Evolutionary conservation across 139 green algal species (phyloP).

Genomic region (Zygnema circumcarinatum): DNA sequence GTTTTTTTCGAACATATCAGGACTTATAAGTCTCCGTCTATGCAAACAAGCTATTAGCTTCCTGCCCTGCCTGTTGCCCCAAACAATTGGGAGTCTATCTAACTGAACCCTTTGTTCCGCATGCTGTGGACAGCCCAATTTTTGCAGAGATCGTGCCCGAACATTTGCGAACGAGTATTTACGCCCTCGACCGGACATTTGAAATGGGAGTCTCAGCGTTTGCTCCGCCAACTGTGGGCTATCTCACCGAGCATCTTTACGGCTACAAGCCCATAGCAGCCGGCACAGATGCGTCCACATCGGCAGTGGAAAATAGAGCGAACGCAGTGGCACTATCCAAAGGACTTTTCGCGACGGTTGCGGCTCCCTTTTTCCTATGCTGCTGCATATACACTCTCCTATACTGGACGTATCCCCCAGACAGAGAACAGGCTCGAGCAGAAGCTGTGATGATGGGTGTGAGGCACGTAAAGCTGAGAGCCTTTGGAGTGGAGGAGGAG

Average conservation of each 20-base stretch:
- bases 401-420: slow-evolving; percentile 47
- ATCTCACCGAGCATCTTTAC: slow-evolving; percentile 35
- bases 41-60: no score
- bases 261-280: slow-evolving; percentile 15
- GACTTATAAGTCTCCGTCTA: no score
- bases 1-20: no score
- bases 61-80: no score
- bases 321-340: slow-evolving; percentile 40
- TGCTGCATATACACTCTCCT: slow-evolving; percentile 50
- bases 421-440: slow-evolving; percentile 30
- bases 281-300: not conserved
- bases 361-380: slow-evolving; percentile 47
- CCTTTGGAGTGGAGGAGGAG: not conserved
- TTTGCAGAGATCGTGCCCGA: slow-evolving; percentile 86
- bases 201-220: slow-evolving; percentile 58
- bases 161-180: slow-evolving; percentile 74
- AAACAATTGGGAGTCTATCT: no score
- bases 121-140: slow-evolving; percentile 77
- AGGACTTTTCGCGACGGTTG: slow-evolving; percentile 29
- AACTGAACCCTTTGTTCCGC: no score
- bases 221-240: slow-evolving; percentile 45
- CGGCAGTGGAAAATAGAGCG: not conserved
- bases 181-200: slow-evolving; percentile 84
- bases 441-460: not conserved
- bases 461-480: not conserved